phyloP scores from a whole-genome alignment of 306 rosid genomes.

The Cucurbita ficifolia region DNA sequence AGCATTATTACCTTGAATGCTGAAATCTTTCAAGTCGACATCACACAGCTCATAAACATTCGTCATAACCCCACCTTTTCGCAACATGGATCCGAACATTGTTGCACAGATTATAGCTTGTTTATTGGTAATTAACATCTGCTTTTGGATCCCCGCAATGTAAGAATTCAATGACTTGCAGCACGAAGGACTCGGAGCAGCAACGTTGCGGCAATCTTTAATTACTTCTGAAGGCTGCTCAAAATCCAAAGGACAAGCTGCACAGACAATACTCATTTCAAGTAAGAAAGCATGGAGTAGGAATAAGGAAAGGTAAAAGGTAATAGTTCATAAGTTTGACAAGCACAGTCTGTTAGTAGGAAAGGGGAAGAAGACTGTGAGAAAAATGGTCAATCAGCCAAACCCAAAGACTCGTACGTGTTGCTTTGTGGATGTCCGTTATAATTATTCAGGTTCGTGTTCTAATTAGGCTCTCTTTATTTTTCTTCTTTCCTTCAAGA shows the following conservation, averaged over 20 bases:
- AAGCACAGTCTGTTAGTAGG: neutral
- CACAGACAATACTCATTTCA: conserved; percentile 14
- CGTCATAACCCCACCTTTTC: conserved; percentile 73
- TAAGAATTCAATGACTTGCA: conserved; percentile 77
- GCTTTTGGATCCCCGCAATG: conserved; percentile 72
- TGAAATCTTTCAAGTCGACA: conserved; percentile 93
- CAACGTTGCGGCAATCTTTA: conserved; percentile 59
- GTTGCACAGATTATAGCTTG: conserved; percentile 95
- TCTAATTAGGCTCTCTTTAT: neutral
- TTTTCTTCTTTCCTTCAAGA: neutral
- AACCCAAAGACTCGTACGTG: neutral
- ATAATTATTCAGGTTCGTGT: neutral
- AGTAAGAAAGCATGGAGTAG: neutral
- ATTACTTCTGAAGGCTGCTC: conserved; percentile 73
- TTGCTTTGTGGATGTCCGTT: neutral
- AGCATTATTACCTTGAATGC: conserved; percentile 60
- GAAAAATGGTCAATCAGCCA: neutral
- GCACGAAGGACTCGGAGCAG: conserved; percentile 87
- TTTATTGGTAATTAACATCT: conserved; percentile 86
- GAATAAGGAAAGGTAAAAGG: neutral
- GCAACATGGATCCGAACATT: conserved; percentile 77
- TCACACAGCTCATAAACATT: conserved; percentile 89
- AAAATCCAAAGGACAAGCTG: conserved; percentile 90
- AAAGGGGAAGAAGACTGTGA: neutral
- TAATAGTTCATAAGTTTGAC: neutral